A percentile compares a stretch with the other conserved stretches of the same genome.
These are phyloP conservation scores for Lactarius akahatsu DNA, from an alignment of 768 basidiomycete species.

Conservation along the genomic window DNA sequence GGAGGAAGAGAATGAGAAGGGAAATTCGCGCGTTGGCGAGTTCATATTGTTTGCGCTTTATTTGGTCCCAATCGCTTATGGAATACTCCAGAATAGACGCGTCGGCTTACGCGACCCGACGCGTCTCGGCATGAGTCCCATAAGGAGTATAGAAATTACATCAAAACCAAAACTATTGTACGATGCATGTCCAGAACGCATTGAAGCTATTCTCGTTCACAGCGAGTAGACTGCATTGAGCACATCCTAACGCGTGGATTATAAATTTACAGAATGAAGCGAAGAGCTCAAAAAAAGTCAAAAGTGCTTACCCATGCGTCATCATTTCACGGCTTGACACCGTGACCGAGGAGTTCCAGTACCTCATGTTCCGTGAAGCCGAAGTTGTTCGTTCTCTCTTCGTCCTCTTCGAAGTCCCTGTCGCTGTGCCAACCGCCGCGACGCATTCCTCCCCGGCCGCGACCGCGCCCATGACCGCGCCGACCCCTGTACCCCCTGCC, in stretches of 20 bases:
- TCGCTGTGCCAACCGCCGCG: constrained; percentile 2
- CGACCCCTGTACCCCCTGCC: background rate
- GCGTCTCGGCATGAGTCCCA: background rate
- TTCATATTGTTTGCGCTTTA: constrained; percentile 8
- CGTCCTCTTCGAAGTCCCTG: constrained; percentile 19
- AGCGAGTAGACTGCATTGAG: constrained; percentile 1
- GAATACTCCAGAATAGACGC: constrained; percentile 3
- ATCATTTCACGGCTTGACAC: constrained; percentile 48
- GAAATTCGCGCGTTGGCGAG: constrained; percentile 1
- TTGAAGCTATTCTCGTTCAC: background rate
- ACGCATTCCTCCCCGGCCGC: background rate
- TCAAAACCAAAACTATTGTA: background rate
- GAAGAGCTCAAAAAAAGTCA: background rate
- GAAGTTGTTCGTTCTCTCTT: constrained; percentile 31
- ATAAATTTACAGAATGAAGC: background rate
- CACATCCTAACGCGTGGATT: constrained; percentile 14
- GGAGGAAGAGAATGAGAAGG: background rate
- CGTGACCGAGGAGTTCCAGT: constrained; percentile 39
- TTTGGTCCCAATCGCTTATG: constrained; percentile 10
- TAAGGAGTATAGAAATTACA: background rate
- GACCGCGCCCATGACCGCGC: too few species aligned
- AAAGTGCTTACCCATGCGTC: constrained; percentile 40
- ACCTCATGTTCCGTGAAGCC: constrained; percentile 40
- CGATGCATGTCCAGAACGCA: background rate
- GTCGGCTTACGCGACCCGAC: background rate